Evolutionary conservation across 306 rosid species (phyloP).

Genomic region (Trifolium subterraneum): DNA sequence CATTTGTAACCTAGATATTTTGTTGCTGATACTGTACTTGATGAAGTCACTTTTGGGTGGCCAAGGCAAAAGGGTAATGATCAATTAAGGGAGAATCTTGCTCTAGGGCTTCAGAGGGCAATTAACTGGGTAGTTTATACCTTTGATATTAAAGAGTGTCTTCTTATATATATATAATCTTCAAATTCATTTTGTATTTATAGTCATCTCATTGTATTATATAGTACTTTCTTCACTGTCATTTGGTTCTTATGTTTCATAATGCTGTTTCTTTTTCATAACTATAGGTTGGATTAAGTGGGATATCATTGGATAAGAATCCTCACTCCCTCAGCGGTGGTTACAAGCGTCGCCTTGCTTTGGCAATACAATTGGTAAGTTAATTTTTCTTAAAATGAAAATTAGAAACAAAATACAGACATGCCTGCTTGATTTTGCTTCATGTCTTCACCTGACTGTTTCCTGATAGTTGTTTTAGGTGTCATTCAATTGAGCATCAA

Average conservation of each 20-base stretch:
- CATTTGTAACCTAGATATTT: conserved; percentile 65
- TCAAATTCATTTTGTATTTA: conserved; percentile 25
- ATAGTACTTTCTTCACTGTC: conserved; percentile 7
- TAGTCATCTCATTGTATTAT: conserved; percentile 18
- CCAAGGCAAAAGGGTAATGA: conserved; percentile 75
- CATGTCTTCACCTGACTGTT: conserved; percentile 31
- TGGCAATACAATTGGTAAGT: conserved; percentile 91
- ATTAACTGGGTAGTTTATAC: conserved; percentile 79
- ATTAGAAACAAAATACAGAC: conserved; percentile 4
- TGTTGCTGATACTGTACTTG: conserved; percentile 84
- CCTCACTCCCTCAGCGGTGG: conserved; percentile 97
- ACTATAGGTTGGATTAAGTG: conserved; percentile 80
- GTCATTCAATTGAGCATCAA: conserved; percentile 30
- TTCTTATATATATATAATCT: conserved; percentile 25
- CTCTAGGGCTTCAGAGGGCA: conserved; percentile 84
- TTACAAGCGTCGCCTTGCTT: conserved; percentile 95
- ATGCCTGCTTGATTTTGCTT: conserved; percentile 35
- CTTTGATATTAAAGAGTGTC: conserved; percentile 25
- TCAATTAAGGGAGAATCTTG: conserved; percentile 74
- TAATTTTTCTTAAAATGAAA: not conserved
- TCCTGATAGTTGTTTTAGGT: conserved; percentile 29
- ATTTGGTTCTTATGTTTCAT: conserved; percentile 12
- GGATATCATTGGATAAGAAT: conserved; percentile 85
- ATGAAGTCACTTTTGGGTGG: conserved; percentile 98
- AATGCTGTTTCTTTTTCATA: conserved; percentile 34